phyloP scores from a whole-genome alignment of 257 asterid species.

The Solanum lycopersicoides region DNA sequence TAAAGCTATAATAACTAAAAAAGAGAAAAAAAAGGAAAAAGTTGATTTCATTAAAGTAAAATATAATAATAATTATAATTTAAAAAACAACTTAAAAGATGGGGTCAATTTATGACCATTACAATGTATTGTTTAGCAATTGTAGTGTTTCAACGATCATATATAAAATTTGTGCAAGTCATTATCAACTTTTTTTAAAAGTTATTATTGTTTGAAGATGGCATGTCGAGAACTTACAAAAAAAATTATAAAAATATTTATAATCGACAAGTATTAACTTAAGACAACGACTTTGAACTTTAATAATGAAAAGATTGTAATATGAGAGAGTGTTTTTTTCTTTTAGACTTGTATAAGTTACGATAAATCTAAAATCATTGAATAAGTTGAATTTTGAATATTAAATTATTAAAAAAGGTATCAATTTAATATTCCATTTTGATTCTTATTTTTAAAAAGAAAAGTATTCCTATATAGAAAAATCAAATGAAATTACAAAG shows the following conservation, averaged over 20 bases:
- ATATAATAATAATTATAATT: neutral
- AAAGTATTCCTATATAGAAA: neutral
- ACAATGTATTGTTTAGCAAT: neutral
- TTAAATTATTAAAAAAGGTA: neutral
- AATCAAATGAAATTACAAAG: neutral
- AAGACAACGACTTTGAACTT: accelerated
- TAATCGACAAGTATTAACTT: too few relatives aligned
- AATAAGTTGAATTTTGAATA: neutral
- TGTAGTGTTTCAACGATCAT: neutral
- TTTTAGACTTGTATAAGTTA: neutral
- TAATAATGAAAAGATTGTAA: neutral
- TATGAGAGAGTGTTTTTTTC: neutral
- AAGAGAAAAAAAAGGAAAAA: neutral
- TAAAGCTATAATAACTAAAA: neutral
- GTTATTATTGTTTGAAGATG: neutral
- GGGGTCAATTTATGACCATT: neutral
- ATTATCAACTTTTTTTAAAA: neutral
- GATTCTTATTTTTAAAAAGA: neutral
- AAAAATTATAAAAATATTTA: too few relatives aligned
- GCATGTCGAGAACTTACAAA: neutral
- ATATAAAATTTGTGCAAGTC: neutral
- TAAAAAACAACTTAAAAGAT: neutral
- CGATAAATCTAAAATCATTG: neutral
- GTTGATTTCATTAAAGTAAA: neutral
- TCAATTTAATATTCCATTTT: neutral